Conservation (phyloP, 148 eudicot genomes). For the Camellia sinensis region DNA sequence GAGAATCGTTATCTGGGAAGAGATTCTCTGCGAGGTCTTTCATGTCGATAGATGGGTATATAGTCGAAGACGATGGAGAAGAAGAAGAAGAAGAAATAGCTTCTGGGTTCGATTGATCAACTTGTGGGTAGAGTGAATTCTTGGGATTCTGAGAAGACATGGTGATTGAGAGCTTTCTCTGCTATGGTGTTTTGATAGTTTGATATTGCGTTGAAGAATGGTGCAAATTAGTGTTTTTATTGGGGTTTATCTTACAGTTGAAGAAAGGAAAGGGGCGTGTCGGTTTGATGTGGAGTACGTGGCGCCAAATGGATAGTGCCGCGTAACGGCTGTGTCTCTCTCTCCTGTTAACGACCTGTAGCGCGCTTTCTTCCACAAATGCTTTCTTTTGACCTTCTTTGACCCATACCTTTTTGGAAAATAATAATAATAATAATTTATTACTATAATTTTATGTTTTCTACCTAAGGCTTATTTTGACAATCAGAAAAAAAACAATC, state of each 20-base stretch:
- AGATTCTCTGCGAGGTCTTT: conserved; percentile 34
- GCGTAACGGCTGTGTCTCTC: conserved; percentile 8
- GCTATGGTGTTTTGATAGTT: background rate
- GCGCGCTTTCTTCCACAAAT: background rate
- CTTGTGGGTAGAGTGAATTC: conserved; percentile 40
- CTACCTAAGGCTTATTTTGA: no score
- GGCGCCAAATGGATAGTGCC: conserved; percentile 11
- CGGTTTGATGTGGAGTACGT: conserved; percentile 6
- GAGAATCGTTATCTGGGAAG: conserved; percentile 33
- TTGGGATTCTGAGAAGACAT: conserved; percentile 18
- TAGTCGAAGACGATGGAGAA: conserved; percentile 22
- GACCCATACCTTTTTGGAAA: no score
- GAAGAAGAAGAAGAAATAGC: conserved; percentile 13
- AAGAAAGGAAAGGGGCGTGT: conserved; percentile 9
- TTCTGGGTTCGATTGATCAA: conserved; percentile 35
- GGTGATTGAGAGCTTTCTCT: background rate
- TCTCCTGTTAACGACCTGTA: background rate
- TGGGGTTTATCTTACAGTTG: conserved; percentile 9
- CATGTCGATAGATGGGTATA: conserved; percentile 36
- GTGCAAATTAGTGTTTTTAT: background rate
- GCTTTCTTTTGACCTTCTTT: no score
- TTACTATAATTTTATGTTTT: background rate
- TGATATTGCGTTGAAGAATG: background rate
- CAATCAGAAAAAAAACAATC: no score
- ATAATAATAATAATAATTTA: no score